Base-by-base conservation (phyloP, 1,284 basidiomycete species). In the Somion occarium region DNA sequence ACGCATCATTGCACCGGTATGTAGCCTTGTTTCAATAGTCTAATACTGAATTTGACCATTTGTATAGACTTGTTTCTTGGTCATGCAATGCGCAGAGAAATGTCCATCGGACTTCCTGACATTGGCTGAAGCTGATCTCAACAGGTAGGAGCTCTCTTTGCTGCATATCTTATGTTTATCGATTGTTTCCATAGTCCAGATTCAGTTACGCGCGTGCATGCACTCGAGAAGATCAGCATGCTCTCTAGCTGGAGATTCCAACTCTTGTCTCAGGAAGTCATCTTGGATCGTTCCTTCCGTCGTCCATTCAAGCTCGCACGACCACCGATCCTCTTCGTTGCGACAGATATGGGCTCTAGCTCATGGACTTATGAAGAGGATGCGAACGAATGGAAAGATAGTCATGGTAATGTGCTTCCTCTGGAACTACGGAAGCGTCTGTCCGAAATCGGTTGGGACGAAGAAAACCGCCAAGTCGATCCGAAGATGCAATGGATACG, bases 41-140 rank as follows among this genome's bases (percentile, higher is more conserved):
- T 7, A 34, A 34, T 15, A 34, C 7, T 34, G 30, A 7, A 34
- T 34, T 22, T 48, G 1, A 41, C 37, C 19, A n/a, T 20, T 44
- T n/a, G 23, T 19, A 25, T 53, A 88, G 85, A 73, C 79, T 7
- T 82, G 78, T 53, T 88, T 85, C 60, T 65, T 88, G 24, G 57
- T 82, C 30, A 88, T 88, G 83, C 83, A 85, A 65, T 80, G 79
- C 57, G 83, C 83, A 0, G 86, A 89, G 64, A 86, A 79, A 64
- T 69, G 66, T 0, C 70, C 79, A 0, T 52, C 67, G 23, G 73
- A 78, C 18, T 68, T 83, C 38, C 53, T 75, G 9, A 66, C 69
- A 1, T 55, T 73, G 19, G 75, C 87, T n/a, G 74, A 80, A 56
- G 65, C 73, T 42, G 82, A 85, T 54, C 58, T 86, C 20, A 71